A percentile compares a stretch with the other conserved stretches of the same genome.
These are phyloP conservation scores for Leccinum variicolor DNA, from an alignment of 768 basidiomycete genomes.

Conservation along the genomic window DNA sequence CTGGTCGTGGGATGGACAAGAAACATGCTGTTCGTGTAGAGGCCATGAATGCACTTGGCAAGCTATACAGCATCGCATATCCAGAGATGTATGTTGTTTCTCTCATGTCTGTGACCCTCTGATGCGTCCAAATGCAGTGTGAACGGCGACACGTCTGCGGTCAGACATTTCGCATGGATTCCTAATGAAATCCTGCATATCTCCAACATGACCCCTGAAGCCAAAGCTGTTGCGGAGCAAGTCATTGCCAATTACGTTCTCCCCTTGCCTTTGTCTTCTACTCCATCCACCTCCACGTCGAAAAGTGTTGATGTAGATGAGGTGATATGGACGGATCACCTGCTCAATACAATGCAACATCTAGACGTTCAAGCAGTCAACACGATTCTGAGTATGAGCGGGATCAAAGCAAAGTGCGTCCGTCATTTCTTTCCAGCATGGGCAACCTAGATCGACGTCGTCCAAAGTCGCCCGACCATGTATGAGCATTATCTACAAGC, in stretches of 20 bases:
- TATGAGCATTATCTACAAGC: constrained; percentile 68
- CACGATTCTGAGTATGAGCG: constrained; percentile 57
- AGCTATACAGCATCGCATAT: constrained; percentile 77
- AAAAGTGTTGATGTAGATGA: constrained; percentile 67
- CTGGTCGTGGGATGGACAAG: constrained; percentile 77
- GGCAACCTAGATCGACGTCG: background rate
- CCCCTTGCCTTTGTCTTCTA: constrained; percentile 60
- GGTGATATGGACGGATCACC: constrained; percentile 77
- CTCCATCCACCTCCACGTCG: constrained; percentile 37
- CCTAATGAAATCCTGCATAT: constrained; percentile 68
- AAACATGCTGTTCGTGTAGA: constrained; percentile 72
- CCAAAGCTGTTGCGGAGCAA: constrained; percentile 64
- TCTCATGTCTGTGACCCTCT: background rate
- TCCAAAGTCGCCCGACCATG: constrained; percentile 58
- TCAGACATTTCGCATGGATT: constrained; percentile 90
- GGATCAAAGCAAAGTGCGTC: constrained; percentile 58
- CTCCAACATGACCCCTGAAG: constrained; percentile 49
- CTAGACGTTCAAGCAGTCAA: constrained; percentile 60
- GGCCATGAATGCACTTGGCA: constrained; percentile 73
- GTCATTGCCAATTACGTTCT: constrained; percentile 74
- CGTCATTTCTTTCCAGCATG: background rate
- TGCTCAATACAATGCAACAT: constrained; percentile 68
- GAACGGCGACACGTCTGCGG: constrained; percentile 67
- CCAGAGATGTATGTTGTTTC: constrained; percentile 76
- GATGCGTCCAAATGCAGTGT: constrained; percentile 49